These are phyloP conservation scores for Aristolochia contorta DNA, from an alignment of 164 flowering plant species.

Conservation along the genomic window DNA sequence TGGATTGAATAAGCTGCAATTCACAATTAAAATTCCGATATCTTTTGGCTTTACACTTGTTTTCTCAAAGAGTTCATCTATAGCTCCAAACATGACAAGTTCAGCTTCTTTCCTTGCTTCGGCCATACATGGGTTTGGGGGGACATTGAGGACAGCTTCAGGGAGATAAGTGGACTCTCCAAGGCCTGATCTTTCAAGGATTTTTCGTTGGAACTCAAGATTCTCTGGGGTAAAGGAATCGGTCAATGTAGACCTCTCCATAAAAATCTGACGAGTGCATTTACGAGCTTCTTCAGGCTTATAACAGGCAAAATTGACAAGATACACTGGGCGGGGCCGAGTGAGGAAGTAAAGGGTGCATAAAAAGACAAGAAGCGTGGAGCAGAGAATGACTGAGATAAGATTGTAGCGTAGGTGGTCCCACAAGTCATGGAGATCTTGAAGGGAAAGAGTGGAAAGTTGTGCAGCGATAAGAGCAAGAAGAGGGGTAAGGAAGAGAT, in stretches of 20 bases:
- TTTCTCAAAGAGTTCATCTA: conserved; percentile 57
- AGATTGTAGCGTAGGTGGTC: conserved; percentile 51
- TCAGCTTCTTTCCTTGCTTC: conserved; percentile 78
- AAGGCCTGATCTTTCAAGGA: conserved; percentile 70
- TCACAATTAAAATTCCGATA: conserved; percentile 58
- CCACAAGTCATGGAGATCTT: conserved; percentile 53
- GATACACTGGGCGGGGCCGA: conserved; percentile 72
- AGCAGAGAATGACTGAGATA: conserved; percentile 46
- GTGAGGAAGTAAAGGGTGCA: conserved; percentile 63
- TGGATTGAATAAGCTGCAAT: conserved; percentile 79
- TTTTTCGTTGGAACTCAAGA: conserved; percentile 60
- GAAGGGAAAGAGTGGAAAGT: conserved; percentile 48
- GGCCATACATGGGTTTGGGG: conserved; percentile 72
- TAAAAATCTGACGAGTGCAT: conserved; percentile 57
- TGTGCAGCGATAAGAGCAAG: conserved; percentile 36
- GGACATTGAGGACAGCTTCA: conserved; percentile 56
- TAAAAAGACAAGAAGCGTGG: conserved; percentile 52
- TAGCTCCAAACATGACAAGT: conserved; percentile 69
- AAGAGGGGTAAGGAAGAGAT: conserved; percentile 44
- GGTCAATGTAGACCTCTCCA: conserved; percentile 43
- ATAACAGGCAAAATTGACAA: conserved; percentile 65
- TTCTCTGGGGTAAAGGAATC: conserved; percentile 41
- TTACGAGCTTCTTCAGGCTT: conserved; percentile 64
- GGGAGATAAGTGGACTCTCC: conserved; percentile 71
- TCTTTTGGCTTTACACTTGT: conserved; percentile 58